Conservation (phyloP, 805 yeast species). For the Kuraishia piskuri region DNA sequence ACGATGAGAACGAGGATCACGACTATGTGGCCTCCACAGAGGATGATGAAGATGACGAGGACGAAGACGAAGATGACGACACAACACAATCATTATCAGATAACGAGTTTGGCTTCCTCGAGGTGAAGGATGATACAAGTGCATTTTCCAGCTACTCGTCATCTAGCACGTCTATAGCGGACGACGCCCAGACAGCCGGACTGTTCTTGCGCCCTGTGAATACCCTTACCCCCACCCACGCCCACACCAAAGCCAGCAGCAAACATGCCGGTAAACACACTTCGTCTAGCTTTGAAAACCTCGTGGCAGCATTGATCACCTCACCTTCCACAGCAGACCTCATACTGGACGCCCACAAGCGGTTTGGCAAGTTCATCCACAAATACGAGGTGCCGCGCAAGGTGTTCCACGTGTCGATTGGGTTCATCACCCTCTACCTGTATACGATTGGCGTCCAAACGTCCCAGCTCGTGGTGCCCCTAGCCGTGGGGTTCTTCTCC, state of each 20-base stretch:
- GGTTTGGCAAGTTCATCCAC: constrained; percentile 21
- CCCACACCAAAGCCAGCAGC: neutral
- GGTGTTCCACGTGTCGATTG: constrained; percentile 81
- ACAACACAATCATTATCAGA: neutral
- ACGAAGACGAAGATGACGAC: constrained; percentile 6
- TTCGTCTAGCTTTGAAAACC: neutral
- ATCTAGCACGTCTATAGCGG: neutral
- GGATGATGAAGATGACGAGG: constrained; percentile 17
- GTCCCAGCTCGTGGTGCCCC: constrained; percentile 48
- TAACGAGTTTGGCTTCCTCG: neutral
- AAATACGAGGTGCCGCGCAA: constrained; percentile 90
- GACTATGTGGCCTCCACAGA: constrained; percentile 11
- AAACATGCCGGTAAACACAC: neutral
- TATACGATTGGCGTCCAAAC: constrained; percentile 57
- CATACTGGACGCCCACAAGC: constrained; percentile 17
- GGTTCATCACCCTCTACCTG: constrained; percentile 66
- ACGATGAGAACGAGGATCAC: constrained; percentile 1
- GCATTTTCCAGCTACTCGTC: constrained; percentile 1
- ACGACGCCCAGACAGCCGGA: neutral
- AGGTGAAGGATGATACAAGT: neutral
- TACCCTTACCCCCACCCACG: neutral
- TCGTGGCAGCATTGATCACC: constrained; percentile 10
- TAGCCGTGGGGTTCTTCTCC: constrained; percentile 43
- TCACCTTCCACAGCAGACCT: constrained; percentile 15
- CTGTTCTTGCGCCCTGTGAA: neutral